A percentile compares a stretch with the other conserved stretches of the same genome.
Evolutionary conservation across 495 filamentous ascomycete species (phyloP).

Genomic region (Friedmanniomyces simplex): DNA sequence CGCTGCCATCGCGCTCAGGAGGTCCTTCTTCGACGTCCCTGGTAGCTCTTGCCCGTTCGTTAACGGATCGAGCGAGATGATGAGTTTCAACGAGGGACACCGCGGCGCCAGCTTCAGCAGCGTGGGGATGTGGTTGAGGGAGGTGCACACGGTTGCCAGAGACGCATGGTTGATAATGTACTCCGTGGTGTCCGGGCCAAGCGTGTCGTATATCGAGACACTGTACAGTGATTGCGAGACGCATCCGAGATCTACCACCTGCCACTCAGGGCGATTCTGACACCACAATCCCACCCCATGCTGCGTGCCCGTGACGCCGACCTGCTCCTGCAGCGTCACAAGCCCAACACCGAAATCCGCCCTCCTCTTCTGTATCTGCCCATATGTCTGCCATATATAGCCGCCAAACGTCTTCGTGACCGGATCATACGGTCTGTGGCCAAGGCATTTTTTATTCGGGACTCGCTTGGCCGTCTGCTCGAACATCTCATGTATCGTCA

Average conservation of each 20-base stretch:
- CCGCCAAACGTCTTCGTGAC: constrained; percentile 61
- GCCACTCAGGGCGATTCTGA: constrained; percentile 95
- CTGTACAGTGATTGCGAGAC: constrained; percentile 81
- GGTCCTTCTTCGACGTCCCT: constrained; percentile 65
- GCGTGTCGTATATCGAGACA: constrained; percentile 93
- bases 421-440: constrained; percentile 70
- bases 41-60: constrained; percentile 60
- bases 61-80: constrained; percentile 80
- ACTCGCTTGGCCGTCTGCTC: constrained; percentile 53
- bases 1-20: constrained; percentile 64
- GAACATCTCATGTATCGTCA: constrained; percentile 72
- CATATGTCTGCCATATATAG: constrained; percentile 79
- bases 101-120: constrained; percentile 74
- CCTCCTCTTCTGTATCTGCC: constrained; percentile 65
- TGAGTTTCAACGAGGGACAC: constrained; percentile 72
- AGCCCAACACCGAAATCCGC: constrained; percentile 80
- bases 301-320: constrained; percentile 54
- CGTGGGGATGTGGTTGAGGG: constrained; percentile 73
- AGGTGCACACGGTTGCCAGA: constrained; percentile 65
- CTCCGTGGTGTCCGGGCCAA: constrained; percentile 81
- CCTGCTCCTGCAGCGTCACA: constrained; percentile 65
- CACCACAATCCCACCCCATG: constrained; percentile 90
- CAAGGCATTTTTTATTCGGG: constrained; percentile 58
- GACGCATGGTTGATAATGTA: constrained; percentile 90
- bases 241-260: constrained; percentile 85